These are phyloP conservation scores for Pseudogymnoascus sp. DNA, from an alignment of 2,329 filamentous ascomycete genomes.

Conservation along the genomic window DNA sequence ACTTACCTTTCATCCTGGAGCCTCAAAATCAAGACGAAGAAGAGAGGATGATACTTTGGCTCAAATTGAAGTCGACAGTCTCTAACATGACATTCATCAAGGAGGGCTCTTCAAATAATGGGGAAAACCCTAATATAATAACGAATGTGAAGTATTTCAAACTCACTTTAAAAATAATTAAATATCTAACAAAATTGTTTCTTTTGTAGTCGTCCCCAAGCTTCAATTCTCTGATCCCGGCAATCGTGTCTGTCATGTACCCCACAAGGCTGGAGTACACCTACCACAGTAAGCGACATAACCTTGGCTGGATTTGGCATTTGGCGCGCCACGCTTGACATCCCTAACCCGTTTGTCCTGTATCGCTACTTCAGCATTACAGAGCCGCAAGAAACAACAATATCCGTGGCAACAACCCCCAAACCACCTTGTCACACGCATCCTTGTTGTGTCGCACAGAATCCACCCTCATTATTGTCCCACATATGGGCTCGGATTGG, in stretches of 20 bases:
- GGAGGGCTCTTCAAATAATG: background rate
- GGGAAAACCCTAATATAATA: background rate
- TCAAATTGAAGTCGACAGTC: background rate
- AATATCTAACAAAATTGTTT: background rate
- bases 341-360: slow-evolving; percentile 7
- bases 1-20: slow-evolving; percentile 11
- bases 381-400: slow-evolving; percentile 8
- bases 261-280: slow-evolving; percentile 6
- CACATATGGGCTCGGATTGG: slow-evolving; percentile 23
- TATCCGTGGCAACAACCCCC: background rate
- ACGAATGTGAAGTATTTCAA: background rate
- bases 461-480: slow-evolving; percentile 4
- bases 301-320: slow-evolving; percentile 3
- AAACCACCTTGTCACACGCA: slow-evolving; percentile 8
- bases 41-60: slow-evolving; percentile 10
- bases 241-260: slow-evolving; percentile 6
- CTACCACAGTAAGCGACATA: slow-evolving; percentile 6
- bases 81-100: background rate
- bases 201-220: background rate
- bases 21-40: background rate
- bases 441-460: slow-evolving; percentile 4
- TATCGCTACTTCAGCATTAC: slow-evolving; percentile 8
- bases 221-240: background rate
- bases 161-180: background rate
- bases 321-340: slow-evolving; percentile 6